phyloP scores from a whole-genome alignment of 1,284 basidiomycete species.

The Pseudomicrostroma phylloplanum region DNA sequence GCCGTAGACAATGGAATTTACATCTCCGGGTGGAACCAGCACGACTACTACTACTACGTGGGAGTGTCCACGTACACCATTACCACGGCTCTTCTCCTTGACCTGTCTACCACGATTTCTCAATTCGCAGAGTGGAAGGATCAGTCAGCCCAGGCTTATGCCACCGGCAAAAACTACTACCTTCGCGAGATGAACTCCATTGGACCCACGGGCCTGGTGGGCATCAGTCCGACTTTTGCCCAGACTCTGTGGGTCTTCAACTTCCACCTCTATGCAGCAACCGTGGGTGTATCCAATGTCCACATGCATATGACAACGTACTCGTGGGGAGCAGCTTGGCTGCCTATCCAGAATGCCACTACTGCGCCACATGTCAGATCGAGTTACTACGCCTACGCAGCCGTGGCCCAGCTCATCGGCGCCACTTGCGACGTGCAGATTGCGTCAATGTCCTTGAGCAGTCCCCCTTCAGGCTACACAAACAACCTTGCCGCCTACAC shows the following conservation, averaged over 20 bases:
- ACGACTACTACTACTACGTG: constrained; percentile 41
- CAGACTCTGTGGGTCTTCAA: constrained; percentile 39
- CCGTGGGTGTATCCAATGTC: constrained; percentile 27
- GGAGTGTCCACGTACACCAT: constrained; percentile 24
- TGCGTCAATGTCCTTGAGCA: constrained; percentile 20
- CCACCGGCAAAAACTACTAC: constrained; percentile 39
- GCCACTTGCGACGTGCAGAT: constrained; percentile 26
- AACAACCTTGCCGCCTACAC: constrained; percentile 26
- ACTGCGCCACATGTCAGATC: constrained; percentile 26
- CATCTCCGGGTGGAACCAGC: constrained; percentile 41
- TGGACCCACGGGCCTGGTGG: constrained; percentile 31
- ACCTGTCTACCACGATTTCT: constrained; percentile 22
- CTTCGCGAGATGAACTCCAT: constrained; percentile 39
- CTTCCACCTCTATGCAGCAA: constrained; percentile 40
- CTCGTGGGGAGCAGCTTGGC: constrained; percentile 32
- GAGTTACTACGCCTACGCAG: constrained; percentile 38
- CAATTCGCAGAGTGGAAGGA: constrained; percentile 32
- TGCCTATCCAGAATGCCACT: constrained; percentile 17
- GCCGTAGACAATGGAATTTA: constrained; percentile 35
- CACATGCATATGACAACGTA: constrained; percentile 40
- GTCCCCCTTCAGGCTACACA: constrained; percentile 19
- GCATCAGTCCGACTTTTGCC: constrained; percentile 33
- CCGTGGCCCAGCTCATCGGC: constrained; percentile 33
- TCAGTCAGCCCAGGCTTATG: constrained; percentile 24
- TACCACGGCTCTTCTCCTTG: constrained; percentile 23